Evolutionary conservation across 768 basidiomycete species (phyloP).

Genomic region (Leccinum boreale): DNA sequence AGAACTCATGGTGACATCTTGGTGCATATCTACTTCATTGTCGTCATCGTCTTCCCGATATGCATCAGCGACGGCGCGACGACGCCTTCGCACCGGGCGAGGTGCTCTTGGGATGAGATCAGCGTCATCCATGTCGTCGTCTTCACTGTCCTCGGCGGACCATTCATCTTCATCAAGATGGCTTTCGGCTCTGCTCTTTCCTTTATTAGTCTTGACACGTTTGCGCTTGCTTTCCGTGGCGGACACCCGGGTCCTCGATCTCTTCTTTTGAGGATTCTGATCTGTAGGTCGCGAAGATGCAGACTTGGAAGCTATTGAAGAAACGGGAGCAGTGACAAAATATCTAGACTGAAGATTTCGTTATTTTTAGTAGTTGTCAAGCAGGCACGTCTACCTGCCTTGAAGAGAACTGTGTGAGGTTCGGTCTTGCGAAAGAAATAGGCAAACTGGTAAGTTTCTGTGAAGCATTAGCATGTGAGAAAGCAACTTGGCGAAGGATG

Average conservation of each 20-base stretch:
- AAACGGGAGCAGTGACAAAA: slow-evolving; percentile 35
- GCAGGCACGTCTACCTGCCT: slow-evolving; percentile 45
- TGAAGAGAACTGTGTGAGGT: slow-evolving; percentile 76
- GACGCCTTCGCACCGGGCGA: slow-evolving; percentile 33
- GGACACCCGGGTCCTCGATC: slow-evolving; percentile 13
- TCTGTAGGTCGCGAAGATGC: neutral
- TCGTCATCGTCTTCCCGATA: slow-evolving; percentile 28
- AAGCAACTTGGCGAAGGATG: neutral
- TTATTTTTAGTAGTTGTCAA: neutral
- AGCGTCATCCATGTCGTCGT: slow-evolving; percentile 12
- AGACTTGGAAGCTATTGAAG: slow-evolving; percentile 18
- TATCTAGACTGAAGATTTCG: slow-evolving; percentile 35
- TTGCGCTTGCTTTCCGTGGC: slow-evolving; percentile 21
- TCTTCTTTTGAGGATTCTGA: slow-evolving; percentile 17
- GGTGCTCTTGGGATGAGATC: slow-evolving; percentile 10
- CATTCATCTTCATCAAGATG: slow-evolving; percentile 26
- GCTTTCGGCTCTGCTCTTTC: slow-evolving; percentile 31
- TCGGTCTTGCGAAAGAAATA: slow-evolving; percentile 86
- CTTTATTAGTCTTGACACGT: slow-evolving; percentile 41
- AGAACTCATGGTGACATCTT: slow-evolving; percentile 19
- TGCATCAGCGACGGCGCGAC: slow-evolving; percentile 23
- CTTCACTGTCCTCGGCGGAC: slow-evolving; percentile 17
- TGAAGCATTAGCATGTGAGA: slow-evolving; percentile 1
- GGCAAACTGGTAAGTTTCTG: slow-evolving; percentile 87
- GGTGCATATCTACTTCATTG: slow-evolving; percentile 1